Evolutionary conservation across 1,284 basidiomycete species (phyloP), one percentile per base, ranked within the genome.

Genomic region (Austroboletus novae-zelandiae): DNA sequence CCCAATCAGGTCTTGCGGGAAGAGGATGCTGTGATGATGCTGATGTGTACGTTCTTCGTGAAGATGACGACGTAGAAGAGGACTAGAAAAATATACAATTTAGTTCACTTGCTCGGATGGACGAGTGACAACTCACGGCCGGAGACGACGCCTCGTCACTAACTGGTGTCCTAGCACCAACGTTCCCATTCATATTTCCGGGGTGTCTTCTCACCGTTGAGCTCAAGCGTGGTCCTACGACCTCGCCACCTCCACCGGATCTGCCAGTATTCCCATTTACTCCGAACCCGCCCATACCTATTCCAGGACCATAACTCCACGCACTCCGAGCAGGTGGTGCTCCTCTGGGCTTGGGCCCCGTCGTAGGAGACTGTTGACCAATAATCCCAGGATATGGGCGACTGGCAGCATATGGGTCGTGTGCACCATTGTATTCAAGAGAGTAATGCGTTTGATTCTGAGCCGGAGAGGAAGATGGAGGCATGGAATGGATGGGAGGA

Each of bases 1-100:
- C 89, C 89, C 89, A 91, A 63, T 91, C 89, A 36, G 89, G 89
- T 51, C 89, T 77, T 5, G 87, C 71, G 10, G 89, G 89, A 41
- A 91, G 74, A 23, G 89, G 89, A 61, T 91, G 89, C 60, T 85
- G 81, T 31, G 84, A 85, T 2, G 86, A 85, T 1, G 81, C 70
- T 25, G 86, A 87, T 1, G 84, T 87, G 57, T 79, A 87, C 9
- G 86, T 86, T 56, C 80, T 77, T 42, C 83, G 77, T 39, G 89
- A 90, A 11, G 86, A 88, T 1, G 88, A 89, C 4, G 88, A 89
- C 3, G 83, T 83, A 27, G 87, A 87, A 47, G 86, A 87, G 48
- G 81, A 83, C 79, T 81, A 54, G 27, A 53, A 57, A 46, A 57
- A 45, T 40, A 48, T 34, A 32, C 27, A 18, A 51, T 40, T 23